A percentile compares a stretch with the other conserved stretches of the same genome.
These are phyloP conservation scores for Wickerhamiella sorbophila DNA, from an alignment of 805 yeast genomes.

Conservation along the genomic window DNA sequence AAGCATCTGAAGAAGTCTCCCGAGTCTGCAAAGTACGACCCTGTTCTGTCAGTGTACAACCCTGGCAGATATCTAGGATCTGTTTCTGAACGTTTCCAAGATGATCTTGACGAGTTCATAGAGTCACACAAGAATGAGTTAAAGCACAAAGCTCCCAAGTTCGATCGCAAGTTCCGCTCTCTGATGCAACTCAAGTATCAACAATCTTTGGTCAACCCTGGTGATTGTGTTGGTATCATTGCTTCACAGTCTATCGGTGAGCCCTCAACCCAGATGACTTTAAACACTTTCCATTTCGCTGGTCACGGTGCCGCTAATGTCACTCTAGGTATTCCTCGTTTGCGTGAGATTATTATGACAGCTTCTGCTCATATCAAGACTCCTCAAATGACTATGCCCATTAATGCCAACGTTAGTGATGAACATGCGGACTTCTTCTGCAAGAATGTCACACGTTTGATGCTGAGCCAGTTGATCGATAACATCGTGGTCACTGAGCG, in stretches of 20 bases:
- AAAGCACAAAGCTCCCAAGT: slow-evolving; percentile 31
- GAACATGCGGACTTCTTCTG: slow-evolving; percentile 86
- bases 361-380: slow-evolving; percentile 91
- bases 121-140: slow-evolving; percentile 41
- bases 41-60: slow-evolving; percentile 69
- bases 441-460: slow-evolving; percentile 72
- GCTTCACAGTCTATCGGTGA: slow-evolving; percentile 98
- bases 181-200: slow-evolving; percentile 96
- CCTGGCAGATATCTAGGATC: slow-evolving; percentile 88
- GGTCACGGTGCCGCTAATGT: slow-evolving; percentile 99
- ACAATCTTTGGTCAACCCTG: slow-evolving; percentile 90
- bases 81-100: slow-evolving; percentile 80
- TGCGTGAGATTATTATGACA: slow-evolving; percentile 99
- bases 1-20: slow-evolving; percentile 48
- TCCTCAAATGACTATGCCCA: slow-evolving; percentile 96
- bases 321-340: slow-evolving; percentile 98
- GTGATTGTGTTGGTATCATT: slow-evolving; percentile 96
- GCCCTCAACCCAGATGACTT: slow-evolving; percentile 98
- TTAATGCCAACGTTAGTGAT: slow-evolving; percentile 64
- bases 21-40: slow-evolving; percentile 55
- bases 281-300: slow-evolving; percentile 94
- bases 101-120: slow-evolving; percentile 54
- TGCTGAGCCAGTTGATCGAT: slow-evolving; percentile 79
- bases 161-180: slow-evolving; percentile 78
- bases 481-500: slow-evolving; percentile 77